phyloP scores from a whole-genome alignment of 495 filamentous ascomycete genomes.

The Penicillium cosmopolitanum region DNA sequence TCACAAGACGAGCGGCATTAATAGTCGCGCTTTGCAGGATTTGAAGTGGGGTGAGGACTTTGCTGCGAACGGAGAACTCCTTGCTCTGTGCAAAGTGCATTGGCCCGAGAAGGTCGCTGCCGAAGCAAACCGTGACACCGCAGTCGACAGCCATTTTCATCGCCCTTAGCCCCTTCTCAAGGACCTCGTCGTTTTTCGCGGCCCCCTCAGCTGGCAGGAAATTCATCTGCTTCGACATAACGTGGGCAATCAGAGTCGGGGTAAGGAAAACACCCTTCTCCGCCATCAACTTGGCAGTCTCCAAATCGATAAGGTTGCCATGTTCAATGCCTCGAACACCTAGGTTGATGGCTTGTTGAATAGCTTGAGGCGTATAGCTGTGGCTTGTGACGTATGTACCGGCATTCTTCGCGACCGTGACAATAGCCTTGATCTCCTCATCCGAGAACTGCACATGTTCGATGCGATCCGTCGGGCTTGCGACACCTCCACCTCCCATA shows the following conservation, averaged over 20 bases:
- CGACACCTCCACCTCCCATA: conserved; percentile 58
- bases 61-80: conserved; percentile 51
- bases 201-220: conserved; percentile 45
- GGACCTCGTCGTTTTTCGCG: conserved; percentile 52
- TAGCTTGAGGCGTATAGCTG: conserved; percentile 53
- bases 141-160: conserved; percentile 50
- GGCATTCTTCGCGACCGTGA: conserved; percentile 44
- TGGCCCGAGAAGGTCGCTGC: conserved; percentile 56
- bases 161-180: conserved; percentile 45
- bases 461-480: conserved; percentile 51
- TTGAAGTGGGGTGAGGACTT: conserved; percentile 43
- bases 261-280: conserved; percentile 50
- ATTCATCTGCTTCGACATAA: conserved; percentile 43
- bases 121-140: conserved; percentile 57
- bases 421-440: conserved; percentile 56
- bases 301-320: conserved; percentile 55
- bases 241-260: conserved; percentile 57
- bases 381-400: conserved; percentile 59
- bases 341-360: conserved; percentile 55
- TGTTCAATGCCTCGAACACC: conserved; percentile 60
- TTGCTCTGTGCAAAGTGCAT: conserved; percentile 49
- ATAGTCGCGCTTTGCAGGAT: conserved; percentile 56
- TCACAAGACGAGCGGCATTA: conserved; percentile 49
- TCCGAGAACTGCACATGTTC: conserved; percentile 55
- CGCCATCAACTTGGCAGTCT: conserved; percentile 52